These are phyloP conservation scores for Xylariales sp. DNA, from an alignment of 2,329 filamentous ascomycete species.

Conservation along the genomic window DNA sequence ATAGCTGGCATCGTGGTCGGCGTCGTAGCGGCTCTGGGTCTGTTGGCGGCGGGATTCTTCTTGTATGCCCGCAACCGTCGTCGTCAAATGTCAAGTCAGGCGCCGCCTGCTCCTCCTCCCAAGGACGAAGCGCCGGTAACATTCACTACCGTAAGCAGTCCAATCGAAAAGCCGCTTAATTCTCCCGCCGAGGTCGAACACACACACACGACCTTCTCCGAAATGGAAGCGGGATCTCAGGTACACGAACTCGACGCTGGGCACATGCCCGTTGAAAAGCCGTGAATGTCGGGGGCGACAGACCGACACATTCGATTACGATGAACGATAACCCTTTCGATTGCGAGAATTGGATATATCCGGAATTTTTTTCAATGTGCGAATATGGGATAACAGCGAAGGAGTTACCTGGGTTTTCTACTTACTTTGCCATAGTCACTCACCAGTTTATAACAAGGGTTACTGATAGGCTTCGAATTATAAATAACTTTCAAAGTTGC, in stretches of 20 bases:
- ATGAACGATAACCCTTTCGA: neutral
- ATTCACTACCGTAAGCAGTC: neutral
- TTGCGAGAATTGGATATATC: neutral
- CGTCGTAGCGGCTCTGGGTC: slow-evolving; percentile 23
- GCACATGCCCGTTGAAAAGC: slow-evolving; percentile 10
- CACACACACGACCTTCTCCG: neutral
- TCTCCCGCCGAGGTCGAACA: neutral
- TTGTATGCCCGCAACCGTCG: slow-evolving; percentile 36
- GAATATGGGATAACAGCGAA: neutral
- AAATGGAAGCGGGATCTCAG: slow-evolving; percentile 16
- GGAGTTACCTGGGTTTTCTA: neutral
- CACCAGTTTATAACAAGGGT: too few relatives aligned
- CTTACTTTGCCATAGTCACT: neutral
- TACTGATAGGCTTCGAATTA: too few relatives aligned
- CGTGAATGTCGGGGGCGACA: neutral
- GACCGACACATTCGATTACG: neutral
- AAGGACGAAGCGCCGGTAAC: slow-evolving; percentile 15
- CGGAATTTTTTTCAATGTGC: neutral
- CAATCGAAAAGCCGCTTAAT: neutral
- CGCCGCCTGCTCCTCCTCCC: slow-evolving; percentile 6
- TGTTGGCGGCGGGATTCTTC: slow-evolving; percentile 21
- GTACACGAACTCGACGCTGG: slow-evolving; percentile 28
- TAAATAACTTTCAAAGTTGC: too few relatives aligned
- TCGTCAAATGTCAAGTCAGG: slow-evolving; percentile 1
- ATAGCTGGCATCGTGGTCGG: slow-evolving; percentile 40